Conservation (phyloP, 2,329 filamentous ascomycete genomes). For the Diatrype stigma region DNA sequence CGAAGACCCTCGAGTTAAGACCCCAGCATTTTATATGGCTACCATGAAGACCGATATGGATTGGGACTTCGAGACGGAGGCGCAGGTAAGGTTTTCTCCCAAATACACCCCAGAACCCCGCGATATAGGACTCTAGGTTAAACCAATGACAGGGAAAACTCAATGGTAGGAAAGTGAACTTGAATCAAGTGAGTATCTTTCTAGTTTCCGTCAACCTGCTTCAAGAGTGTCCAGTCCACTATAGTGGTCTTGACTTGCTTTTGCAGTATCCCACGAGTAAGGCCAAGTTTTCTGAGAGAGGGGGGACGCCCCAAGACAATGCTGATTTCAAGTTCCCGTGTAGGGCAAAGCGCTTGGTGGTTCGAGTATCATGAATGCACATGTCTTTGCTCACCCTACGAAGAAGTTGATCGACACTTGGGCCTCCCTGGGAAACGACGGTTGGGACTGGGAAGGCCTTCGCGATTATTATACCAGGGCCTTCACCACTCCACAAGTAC, state of each 20-base stretch:
- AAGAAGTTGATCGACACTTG: conserved; percentile 26
- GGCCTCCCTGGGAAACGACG: conserved; percentile 32
- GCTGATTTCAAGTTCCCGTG: too few species aligned
- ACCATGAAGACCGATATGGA: neutral
- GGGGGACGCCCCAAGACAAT: too few species aligned
- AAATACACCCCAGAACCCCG: too few species aligned
- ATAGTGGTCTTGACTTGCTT: too few species aligned
- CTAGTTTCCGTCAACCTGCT: too few species aligned
- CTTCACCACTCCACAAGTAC: conserved; percentile 6
- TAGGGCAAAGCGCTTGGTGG: conserved; percentile 6
- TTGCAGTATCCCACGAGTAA: too few species aligned
- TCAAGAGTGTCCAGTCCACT: too few species aligned
- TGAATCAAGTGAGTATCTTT: conserved; percentile 6
- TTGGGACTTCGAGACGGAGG: neutral
- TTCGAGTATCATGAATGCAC: conserved; percentile 5
- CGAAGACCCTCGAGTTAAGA: neutral
- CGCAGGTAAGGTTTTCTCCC: neutral
- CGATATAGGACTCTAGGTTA: too few species aligned
- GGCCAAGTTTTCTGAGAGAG: too few species aligned
- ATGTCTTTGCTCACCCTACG: conserved; percentile 3
- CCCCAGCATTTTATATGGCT: neutral
- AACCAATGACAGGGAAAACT: neutral
- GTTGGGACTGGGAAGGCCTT: conserved; percentile 33
- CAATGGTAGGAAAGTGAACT: neutral
- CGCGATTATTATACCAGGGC: conserved; percentile 25